phyloP scores from a whole-genome alignment of 2,329 filamentous ascomycete genomes.

The Fusarium sp. region DNA sequence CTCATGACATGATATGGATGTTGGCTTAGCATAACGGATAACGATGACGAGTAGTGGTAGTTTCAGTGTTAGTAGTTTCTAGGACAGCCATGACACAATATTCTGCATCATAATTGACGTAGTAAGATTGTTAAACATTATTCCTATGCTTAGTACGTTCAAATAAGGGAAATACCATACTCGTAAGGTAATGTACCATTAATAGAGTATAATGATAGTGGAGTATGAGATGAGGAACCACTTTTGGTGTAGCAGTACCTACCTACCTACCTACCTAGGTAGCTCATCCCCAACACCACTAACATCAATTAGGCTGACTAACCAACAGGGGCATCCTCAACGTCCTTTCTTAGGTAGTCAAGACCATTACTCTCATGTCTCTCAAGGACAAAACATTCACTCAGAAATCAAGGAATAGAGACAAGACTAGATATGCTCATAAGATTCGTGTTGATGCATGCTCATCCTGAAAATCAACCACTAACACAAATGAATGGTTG shows the following conservation, averaged over 20 bases:
- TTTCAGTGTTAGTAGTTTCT: background rate
- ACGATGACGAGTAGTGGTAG: background rate
- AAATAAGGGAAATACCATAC: background rate
- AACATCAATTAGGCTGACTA: conserved; percentile 19
- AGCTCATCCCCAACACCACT: conserved; percentile 11
- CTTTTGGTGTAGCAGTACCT: background rate
- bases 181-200: background rate
- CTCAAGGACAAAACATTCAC: too few species aligned
- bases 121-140: background rate
- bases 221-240: background rate
- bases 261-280: too few species aligned
- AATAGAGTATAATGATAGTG: background rate
- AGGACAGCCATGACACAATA: background rate
- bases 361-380: background rate
- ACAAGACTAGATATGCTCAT: background rate
- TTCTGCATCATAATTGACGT: background rate
- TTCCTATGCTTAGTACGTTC: background rate
- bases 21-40: conserved; percentile 32
- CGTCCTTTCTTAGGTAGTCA: background rate
- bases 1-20: background rate
- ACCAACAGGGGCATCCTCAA: conserved; percentile 25
- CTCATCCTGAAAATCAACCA: conserved; percentile 2
- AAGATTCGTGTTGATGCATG: conserved; percentile 22
- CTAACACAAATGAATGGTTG: conserved; percentile 5
- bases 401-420: background rate